phyloP scores from a whole-genome alignment of 495 filamentous ascomycete species.

The Apiosordaria backusii region DNA sequence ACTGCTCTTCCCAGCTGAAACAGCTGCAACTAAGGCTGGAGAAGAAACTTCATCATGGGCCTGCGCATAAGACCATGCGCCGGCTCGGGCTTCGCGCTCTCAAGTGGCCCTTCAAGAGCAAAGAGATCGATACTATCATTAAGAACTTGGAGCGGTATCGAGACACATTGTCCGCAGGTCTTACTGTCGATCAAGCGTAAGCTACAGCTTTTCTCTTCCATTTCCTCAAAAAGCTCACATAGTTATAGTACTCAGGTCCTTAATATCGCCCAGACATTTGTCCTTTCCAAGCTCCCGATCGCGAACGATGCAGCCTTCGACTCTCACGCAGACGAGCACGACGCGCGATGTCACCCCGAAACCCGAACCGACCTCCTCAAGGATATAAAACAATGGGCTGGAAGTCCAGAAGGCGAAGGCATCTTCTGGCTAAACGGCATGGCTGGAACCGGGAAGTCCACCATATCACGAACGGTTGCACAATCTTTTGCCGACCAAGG shows the following conservation, averaged over 20 bases:
- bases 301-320: slow-evolving; percentile 28
- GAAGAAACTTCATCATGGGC: no score
- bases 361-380: slow-evolving; percentile 31
- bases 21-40: no score
- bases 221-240: not conserved
- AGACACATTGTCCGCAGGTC: no score
- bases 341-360: slow-evolving; percentile 24
- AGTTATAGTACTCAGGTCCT: not conserved
- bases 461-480: slow-evolving; percentile 42
- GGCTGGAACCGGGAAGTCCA: slow-evolving; percentile 48
- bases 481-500: slow-evolving; percentile 11
- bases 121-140: no score
- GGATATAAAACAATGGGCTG: slow-evolving; percentile 22
- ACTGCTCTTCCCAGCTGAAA: no score
- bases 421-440: slow-evolving; percentile 48
- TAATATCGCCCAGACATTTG: no score
- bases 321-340: slow-evolving; percentile 30
- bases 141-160: no score
- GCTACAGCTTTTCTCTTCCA: not conserved
- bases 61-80: no score
- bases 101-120: no score
- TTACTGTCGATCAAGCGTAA: not conserved
- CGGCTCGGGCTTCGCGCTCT: no score
- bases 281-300: slow-evolving; percentile 15
- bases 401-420: slow-evolving; percentile 14